Conservation (phyloP, 2,329 filamentous ascomycete species). For the Penicillium psychrosexuale region DNA sequence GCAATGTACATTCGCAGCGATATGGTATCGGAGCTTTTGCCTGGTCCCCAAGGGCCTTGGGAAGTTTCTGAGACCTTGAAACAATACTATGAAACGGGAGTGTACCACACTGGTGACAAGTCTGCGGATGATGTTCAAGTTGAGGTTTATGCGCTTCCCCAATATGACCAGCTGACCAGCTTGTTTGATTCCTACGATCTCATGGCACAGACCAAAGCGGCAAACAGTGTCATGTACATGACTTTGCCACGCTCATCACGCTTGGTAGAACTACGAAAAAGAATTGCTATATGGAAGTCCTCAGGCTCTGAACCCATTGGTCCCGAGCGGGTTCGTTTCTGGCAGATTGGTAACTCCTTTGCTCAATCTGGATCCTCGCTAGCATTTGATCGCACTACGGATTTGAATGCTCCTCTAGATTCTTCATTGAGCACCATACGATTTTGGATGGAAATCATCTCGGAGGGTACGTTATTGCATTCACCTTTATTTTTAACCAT, state of each 20-base stretch:
- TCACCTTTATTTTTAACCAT: not conserved
- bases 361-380: slow-evolving; percentile 34
- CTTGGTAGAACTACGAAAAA: slow-evolving; percentile 38
- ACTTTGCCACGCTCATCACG: slow-evolving; percentile 34
- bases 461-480: slow-evolving; percentile 29
- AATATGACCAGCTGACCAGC: slow-evolving; percentile 34
- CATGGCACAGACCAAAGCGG: slow-evolving; percentile 38
- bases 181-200: slow-evolving; percentile 46
- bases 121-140: slow-evolving; percentile 31
- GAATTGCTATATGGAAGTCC: slow-evolving; percentile 34
- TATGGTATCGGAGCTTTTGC: slow-evolving; percentile 41
- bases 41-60: slow-evolving; percentile 49
- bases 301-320: slow-evolving; percentile 21
- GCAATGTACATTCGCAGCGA: slow-evolving; percentile 56
- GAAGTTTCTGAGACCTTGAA: slow-evolving; percentile 42
- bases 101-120: slow-evolving; percentile 16
- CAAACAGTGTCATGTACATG: slow-evolving; percentile 36
- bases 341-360: slow-evolving; percentile 39
- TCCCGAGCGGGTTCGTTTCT: slow-evolving; percentile 40
- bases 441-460: slow-evolving; percentile 41
- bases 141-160: slow-evolving; percentile 40
- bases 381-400: slow-evolving; percentile 34
- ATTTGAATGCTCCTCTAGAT: slow-evolving; percentile 31
- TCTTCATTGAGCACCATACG: slow-evolving; percentile 29
- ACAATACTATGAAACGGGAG: slow-evolving; percentile 39